A percentile compares a stretch with the other conserved stretches of the same genome.
phyloP scores from a whole-genome alignment of 176 grass and related monocot species.

The Hyparrhenia diplandra region DNA sequence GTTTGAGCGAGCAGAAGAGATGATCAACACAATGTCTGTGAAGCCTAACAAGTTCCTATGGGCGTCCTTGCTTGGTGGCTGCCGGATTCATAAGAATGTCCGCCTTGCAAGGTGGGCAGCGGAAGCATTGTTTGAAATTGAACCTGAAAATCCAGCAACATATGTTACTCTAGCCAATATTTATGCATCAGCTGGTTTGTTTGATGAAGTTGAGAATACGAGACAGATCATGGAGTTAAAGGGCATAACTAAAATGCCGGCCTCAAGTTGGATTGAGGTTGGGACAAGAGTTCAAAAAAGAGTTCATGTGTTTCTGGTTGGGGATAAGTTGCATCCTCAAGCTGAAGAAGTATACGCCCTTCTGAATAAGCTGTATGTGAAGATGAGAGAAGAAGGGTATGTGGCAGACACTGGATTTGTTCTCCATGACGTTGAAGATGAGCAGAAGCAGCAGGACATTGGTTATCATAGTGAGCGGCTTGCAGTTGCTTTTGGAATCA shows the following conservation, averaged over 20 bases:
- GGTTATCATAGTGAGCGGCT: conserved; percentile 68
- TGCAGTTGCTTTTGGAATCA: conserved; percentile 74
- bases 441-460: conserved; percentile 73
- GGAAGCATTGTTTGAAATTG: conserved; percentile 69
- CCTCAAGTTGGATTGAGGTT: conserved; percentile 67
- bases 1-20: conserved; percentile 58
- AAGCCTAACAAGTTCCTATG: conserved; percentile 84
- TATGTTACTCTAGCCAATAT: conserved; percentile 86
- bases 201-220: conserved; percentile 59
- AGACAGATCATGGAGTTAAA: conserved; percentile 58
- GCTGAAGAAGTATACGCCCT: conserved; percentile 44
- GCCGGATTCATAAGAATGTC: conserved; percentile 68
- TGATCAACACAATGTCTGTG: conserved; percentile 53
- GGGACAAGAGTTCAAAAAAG: conserved; percentile 42
- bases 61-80: conserved; percentile 77
- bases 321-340: conserved; percentile 55
- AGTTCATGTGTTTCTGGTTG: conserved; percentile 71
- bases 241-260: conserved; percentile 61
- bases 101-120: conserved; percentile 46
- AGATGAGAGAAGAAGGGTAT: conserved; percentile 68
- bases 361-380: conserved; percentile 38
- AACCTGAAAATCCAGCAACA: conserved; percentile 76
- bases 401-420: conserved; percentile 54
- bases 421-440: conserved; percentile 69
- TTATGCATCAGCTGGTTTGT: conserved; percentile 52